Percentiles rank a stretch among this genome's conserved stretches.
These are phyloP conservation scores for Porpolomopsis calyptriformis DNA, from an alignment of 768 basidiomycete genomes.

Conservation along the genomic window DNA sequence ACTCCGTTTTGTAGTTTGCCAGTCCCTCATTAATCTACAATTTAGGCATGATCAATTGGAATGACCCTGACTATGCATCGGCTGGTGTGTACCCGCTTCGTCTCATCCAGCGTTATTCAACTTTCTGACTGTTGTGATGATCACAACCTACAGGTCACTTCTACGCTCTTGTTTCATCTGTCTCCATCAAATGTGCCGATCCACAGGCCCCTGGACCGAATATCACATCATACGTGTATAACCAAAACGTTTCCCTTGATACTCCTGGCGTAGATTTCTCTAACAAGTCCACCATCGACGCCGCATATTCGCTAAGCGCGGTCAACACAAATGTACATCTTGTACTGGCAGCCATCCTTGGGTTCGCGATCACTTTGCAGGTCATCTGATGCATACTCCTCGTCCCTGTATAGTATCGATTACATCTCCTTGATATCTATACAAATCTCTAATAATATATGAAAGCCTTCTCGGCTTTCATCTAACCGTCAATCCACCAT, in stretches of 20 bases:
- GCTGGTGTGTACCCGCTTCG: constrained; percentile 41
- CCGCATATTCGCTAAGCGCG: background rate
- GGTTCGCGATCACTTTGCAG: background rate
- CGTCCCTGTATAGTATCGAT: background rate
- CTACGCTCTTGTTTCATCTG: constrained; percentile 50
- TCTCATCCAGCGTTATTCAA: background rate
- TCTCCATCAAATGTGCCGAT: constrained; percentile 56
- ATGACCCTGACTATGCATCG: constrained; percentile 62
- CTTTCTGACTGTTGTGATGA: background rate
- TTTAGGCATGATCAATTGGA: constrained; percentile 65
- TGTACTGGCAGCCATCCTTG: background rate
- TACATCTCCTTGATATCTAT: background rate
- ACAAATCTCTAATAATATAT: background rate
- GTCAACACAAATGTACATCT: background rate
- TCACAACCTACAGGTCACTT: constrained; percentile 53
- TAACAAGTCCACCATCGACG: constrained; percentile 25
- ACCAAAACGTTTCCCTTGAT: constrained; percentile 38
- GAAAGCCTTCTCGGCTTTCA: background rate
- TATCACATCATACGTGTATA: constrained; percentile 57
- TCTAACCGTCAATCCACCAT: background rate
- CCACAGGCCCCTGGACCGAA: constrained; percentile 30
- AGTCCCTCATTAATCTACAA: too few relatives aligned
- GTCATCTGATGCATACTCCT: background rate
- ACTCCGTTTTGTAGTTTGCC: background rate
- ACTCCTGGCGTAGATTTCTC: constrained; percentile 48